Evolutionary conservation across 495 filamentous ascomycete genomes (phyloP).

Genomic region (Penicillium flavigenum): DNA sequence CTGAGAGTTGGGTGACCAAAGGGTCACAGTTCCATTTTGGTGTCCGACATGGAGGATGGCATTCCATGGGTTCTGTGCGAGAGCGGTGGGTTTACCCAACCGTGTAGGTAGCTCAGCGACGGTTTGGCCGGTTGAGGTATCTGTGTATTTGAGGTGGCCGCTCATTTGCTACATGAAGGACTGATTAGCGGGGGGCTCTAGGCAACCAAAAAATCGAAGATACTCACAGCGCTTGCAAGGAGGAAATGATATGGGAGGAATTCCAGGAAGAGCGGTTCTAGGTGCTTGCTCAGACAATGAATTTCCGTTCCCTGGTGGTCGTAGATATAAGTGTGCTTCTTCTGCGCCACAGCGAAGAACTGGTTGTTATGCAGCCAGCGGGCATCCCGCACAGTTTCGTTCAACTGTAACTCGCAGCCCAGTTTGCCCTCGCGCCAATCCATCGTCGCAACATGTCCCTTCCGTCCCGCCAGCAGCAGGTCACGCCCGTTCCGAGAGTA

Average conservation of each 20-base stretch:
- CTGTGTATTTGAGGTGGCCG: slow-evolving; percentile 89
- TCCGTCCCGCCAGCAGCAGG: slow-evolving; percentile 80
- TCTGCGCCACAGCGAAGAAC: slow-evolving; percentile 95
- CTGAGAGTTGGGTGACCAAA: slow-evolving; percentile 93
- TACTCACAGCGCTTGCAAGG: slow-evolving; percentile 74
- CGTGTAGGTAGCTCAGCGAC: slow-evolving; percentile 81
- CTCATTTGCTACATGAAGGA: slow-evolving; percentile 60
- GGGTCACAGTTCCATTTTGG: slow-evolving; percentile 87
- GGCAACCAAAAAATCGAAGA: neutral
- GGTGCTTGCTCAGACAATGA: slow-evolving; percentile 83
- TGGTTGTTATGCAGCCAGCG: slow-evolving; percentile 96
- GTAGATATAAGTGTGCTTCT: slow-evolving; percentile 96
- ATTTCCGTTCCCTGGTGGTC: slow-evolving; percentile 84
- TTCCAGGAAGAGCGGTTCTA: slow-evolving; percentile 92
- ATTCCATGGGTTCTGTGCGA: slow-evolving; percentile 86
- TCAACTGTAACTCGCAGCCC: slow-evolving; percentile 84
- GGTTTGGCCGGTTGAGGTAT: slow-evolving; percentile 86
- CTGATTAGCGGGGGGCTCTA: slow-evolving; percentile 5
- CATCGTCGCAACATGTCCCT: slow-evolving; percentile 94
- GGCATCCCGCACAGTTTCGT: slow-evolving; percentile 84
- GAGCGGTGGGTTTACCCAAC: slow-evolving; percentile 76
- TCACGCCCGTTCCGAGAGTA: slow-evolving; percentile 88
- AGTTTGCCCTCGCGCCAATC: slow-evolving; percentile 93
- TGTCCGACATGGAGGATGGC: slow-evolving; percentile 89
- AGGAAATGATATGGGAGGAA: slow-evolving; percentile 97